Evolutionary conservation across 73 alveolate species (phyloP), one percentile per base, ranked within the genome.

Genomic region (Paramecium sonneborni): DNA sequence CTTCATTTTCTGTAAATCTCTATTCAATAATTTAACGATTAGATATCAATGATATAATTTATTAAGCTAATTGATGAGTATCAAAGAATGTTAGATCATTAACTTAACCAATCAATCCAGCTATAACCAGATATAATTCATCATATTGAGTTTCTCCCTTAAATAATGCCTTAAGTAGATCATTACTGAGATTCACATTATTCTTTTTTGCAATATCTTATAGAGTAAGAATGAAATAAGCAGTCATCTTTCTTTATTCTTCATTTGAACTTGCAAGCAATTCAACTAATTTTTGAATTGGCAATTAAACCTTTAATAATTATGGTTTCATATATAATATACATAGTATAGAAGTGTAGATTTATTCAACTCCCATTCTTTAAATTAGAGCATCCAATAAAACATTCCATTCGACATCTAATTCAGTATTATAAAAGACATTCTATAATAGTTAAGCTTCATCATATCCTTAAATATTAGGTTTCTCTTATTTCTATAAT

Each of bases 1-100:
- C 90, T 18, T 79, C 90, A 79, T 79, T 79, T 79, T 79, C 90
- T 12, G 43, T 26, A 7, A 79, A 79, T 79, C 90, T 79, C 24
- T 79, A 28, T 26, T 79, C 90, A 6, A 79, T 44, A 41, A 79
- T 46, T 43, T 23, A 18, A 1, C 90, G 5, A 44, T 79, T 46
- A 0, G 12, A n/a, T 6, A 74, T 79, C 11, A 79, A 79, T 1
- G 32, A 23, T 14, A 79, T 79, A 18, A 79, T 38, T 8, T 43
- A 79, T n/a, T 30, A n/a, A 41, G 69, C 55, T 23, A 79, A 79
- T 39, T 79, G 15, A 79, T 43, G 41, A 38, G 55, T 72, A 34
- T 72, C 58, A 9, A 72, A 23, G 26, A 72, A 72, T 46, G 41
- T 24, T 14, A 43, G 6, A 38, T 39, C 32, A 79, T 79, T 34